These are phyloP conservation scores for Hymenoscyphus fructigenus DNA, from an alignment of 2,329 filamentous ascomycete genomes.

Conservation along the genomic window DNA sequence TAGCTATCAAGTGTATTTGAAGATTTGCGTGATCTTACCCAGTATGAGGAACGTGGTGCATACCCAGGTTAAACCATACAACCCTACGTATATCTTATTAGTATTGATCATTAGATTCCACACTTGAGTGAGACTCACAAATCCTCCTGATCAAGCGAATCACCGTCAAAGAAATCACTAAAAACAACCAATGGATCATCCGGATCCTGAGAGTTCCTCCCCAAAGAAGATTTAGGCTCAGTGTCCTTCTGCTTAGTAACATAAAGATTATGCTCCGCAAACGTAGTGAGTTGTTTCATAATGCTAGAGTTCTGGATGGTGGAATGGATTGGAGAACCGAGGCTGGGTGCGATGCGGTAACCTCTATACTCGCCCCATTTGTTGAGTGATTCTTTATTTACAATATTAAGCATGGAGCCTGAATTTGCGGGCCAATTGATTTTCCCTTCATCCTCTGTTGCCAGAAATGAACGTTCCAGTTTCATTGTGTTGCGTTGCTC, in stretches of 20 bases:
- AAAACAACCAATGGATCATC: slow-evolving; percentile 52
- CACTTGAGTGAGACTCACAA: no score
- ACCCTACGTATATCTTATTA: no score
- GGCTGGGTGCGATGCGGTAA: slow-evolving; percentile 47
- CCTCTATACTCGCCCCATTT: slow-evolving; percentile 51
- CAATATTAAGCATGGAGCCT: slow-evolving; percentile 47
- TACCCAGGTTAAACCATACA: slow-evolving; percentile 55
- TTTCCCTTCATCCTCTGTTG: slow-evolving; percentile 44
- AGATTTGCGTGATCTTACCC: slow-evolving; percentile 23
- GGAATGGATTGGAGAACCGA: slow-evolving; percentile 41
- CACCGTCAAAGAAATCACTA: slow-evolving; percentile 47
- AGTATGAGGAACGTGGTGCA: slow-evolving; percentile 57
- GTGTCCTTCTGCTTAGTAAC: slow-evolving; percentile 52
- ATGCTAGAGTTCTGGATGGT: slow-evolving; percentile 50
- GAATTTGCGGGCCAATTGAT: slow-evolving; percentile 48
- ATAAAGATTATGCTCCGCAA: slow-evolving; percentile 52
- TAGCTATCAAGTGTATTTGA: neutral
- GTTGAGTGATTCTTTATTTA: slow-evolving; percentile 51
- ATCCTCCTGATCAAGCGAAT: slow-evolving; percentile 45
- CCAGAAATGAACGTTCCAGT: slow-evolving; percentile 44
- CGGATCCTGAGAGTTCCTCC: slow-evolving; percentile 46
- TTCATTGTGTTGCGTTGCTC: slow-evolving; percentile 29
- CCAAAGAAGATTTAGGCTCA: slow-evolving; percentile 47
- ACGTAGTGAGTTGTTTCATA: slow-evolving; percentile 46
- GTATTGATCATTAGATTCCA: no score